These are phyloP conservation scores for Arthrobotrys megalospora DNA, from an alignment of 2,329 filamentous ascomycete species.

Conservation along the genomic window DNA sequence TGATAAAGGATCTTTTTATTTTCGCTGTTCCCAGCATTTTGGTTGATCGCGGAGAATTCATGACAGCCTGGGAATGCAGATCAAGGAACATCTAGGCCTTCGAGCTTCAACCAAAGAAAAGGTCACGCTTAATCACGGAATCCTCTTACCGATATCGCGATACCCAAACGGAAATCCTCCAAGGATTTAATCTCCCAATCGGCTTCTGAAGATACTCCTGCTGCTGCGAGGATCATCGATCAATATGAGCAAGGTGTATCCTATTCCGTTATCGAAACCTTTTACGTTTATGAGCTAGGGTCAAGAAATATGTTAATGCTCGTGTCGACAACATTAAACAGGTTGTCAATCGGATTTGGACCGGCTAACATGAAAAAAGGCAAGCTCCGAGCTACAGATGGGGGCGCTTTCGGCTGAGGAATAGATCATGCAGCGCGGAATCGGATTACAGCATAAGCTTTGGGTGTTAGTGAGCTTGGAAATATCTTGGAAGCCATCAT, in stretches of 20 bases:
- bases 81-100: constrained; percentile 11
- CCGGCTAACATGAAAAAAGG: constrained; percentile 16
- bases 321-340: not conserved
- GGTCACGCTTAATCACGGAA: not conserved
- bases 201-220: not conserved
- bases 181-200: constrained; percentile 7
- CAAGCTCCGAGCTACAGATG: constrained; percentile 1
- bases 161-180: not conserved
- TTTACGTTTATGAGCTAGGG: not conserved
- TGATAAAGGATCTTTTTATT: not conserved
- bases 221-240: not conserved
- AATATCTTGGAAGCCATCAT: constrained; percentile 3
- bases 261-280: constrained; percentile 8
- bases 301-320: not conserved
- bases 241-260: constrained; percentile 9
- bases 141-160: not conserved
- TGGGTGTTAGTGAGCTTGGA: constrained; percentile 20
- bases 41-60: constrained; percentile 16
- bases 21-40: not conserved
- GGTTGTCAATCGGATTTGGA: not conserved
- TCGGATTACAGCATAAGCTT: constrained; percentile 40
- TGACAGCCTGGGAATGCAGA: constrained; percentile 24
- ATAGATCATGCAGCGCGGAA: constrained; percentile 41
- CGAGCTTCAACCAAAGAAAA: not conserved
- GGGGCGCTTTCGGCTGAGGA: constrained; percentile 10